Evolutionary conservation across 2,329 filamentous ascomycete species (phyloP).

Genomic region (Neonectria faginata): DNA sequence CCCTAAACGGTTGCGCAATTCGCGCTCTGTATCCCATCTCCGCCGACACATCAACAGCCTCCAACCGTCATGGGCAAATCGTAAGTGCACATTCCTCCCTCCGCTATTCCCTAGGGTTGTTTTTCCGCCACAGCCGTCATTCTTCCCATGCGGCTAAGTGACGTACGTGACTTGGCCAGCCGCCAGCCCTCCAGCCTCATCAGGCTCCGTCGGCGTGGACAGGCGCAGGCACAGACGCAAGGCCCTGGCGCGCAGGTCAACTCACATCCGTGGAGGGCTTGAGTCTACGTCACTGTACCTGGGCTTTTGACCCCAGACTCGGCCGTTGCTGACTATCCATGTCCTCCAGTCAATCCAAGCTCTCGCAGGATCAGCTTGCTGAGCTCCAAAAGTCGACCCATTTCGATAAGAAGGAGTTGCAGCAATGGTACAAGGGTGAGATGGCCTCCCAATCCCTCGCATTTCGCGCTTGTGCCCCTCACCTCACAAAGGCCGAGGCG

Average conservation of each 20-base stretch:
- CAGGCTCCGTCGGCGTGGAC: slow-evolving; percentile 19
- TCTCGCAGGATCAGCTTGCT: slow-evolving; percentile 93
- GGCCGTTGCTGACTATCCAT: slow-evolving; percentile 38
- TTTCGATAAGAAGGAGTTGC: slow-evolving; percentile 99
- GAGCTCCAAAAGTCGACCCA: slow-evolving; percentile 97
- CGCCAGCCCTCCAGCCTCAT: slow-evolving; percentile 27
- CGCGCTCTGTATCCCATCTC: slow-evolving; percentile 35
- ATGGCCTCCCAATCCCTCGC: slow-evolving; percentile 16
- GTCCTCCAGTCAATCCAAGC: slow-evolving; percentile 87
- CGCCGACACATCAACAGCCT: slow-evolving; percentile 29
- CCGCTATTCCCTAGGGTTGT: not conserved
- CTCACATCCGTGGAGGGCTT: slow-evolving; percentile 36
- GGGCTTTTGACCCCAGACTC: slow-evolving; percentile 20
- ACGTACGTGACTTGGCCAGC: slow-evolving; percentile 26
- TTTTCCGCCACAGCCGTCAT: slow-evolving; percentile 3
- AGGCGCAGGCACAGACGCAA: slow-evolving; percentile 28
- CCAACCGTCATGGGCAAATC: slow-evolving; percentile 62
- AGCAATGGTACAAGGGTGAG: slow-evolving; percentile 99
- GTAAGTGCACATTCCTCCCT: slow-evolving; percentile 55
- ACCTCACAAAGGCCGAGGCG: slow-evolving; percentile 11
- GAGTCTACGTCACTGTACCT: slow-evolving; percentile 44
- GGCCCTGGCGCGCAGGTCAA: slow-evolving; percentile 28
- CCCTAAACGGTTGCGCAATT: slow-evolving; percentile 44
- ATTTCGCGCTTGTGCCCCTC: slow-evolving; percentile 18
- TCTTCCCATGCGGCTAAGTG: slow-evolving; percentile 9